These are phyloP conservation scores for Aspergillus piperis DNA, from an alignment of 2,329 filamentous ascomycete genomes.

Conservation along the genomic window DNA sequence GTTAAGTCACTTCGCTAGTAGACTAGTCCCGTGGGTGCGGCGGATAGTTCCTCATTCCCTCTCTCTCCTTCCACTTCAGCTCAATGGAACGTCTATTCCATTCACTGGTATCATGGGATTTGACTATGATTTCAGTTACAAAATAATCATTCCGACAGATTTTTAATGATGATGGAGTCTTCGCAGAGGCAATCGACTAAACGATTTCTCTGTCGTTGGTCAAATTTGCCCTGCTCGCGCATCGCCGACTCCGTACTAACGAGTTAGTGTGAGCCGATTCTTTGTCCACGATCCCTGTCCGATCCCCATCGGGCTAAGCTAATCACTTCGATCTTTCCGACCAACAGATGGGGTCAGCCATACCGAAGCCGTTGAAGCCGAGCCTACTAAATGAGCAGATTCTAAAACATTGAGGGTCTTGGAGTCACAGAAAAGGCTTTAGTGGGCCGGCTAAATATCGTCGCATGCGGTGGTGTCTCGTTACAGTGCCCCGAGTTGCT, in stretches of 20 bases:
- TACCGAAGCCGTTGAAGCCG: background rate
- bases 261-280: background rate
- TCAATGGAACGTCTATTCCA: background rate
- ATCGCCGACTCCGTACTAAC: background rate
- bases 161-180: background rate
- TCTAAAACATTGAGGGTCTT: too few species aligned
- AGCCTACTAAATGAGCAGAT: background rate
- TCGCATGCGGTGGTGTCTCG: background rate
- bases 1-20: background rate
- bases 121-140: too few species aligned
- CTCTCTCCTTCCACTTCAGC: background rate
- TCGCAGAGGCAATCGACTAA: background rate
- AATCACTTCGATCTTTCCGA: background rate
- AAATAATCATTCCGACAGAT: background rate
- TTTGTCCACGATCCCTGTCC: slow-evolving; percentile 2
- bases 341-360: background rate
- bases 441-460: background rate
- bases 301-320: background rate
- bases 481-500: background rate
- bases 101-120: background rate
- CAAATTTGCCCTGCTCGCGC: background rate
- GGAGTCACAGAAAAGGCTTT: background rate
- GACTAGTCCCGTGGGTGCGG: background rate
- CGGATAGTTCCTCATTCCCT: background rate
- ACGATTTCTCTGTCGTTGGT: background rate